Base-by-base conservation (phyloP, 345 rosid species). In the Hypericum androsaemum region DNA sequence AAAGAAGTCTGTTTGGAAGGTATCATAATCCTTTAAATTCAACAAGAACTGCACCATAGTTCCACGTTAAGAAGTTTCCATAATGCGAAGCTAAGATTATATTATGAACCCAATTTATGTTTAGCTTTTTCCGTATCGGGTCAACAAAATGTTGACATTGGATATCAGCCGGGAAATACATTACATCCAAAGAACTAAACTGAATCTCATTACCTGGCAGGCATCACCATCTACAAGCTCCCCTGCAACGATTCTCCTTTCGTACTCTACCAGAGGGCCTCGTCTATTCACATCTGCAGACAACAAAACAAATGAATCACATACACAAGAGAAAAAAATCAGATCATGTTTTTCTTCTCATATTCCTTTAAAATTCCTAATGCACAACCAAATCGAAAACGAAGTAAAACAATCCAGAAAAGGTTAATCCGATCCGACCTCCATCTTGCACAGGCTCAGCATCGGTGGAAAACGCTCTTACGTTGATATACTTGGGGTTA, bases 231-330 rank as follows among this genome's bases (percentile, higher is more conserved):
- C 95, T 64, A 78, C 49, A 41, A 92, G 97, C 32, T 92, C 97
- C 48, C 97, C 81, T 0, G 71, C 75, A 43, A 71, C 77, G 59
- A 88, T 83, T 68, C 95, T 70, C 66, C 85, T 75, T 51, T 85
- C 85, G 60, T 92, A 92, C 82, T 88, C 98, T 41, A 85, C 80
- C 17, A 83, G 77, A 0, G 98, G 98, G 38, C 98, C 98, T 37
- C 66, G 83, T 66, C 60, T 68, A 28, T 46, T 70, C 58, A 47
- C 68, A 55, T 81, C 97, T 84, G 73, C 66, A 58, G 32, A 22
- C 32, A 35, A 54, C 32, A 22, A 22, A 22, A 22, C 32, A 47
- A 39, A 12, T 35, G 12, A 28, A 65, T 60, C 6, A n/a, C 8
- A 13, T 28, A 49, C 8, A 32, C 32, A 35, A 40, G 11, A 9